Percentiles rank a stretch among this genome's conserved stretches.
phyloP scores from a whole-genome alignment of 2,329 filamentous ascomycete genomes.

The Pseudocercospora crystallina region DNA sequence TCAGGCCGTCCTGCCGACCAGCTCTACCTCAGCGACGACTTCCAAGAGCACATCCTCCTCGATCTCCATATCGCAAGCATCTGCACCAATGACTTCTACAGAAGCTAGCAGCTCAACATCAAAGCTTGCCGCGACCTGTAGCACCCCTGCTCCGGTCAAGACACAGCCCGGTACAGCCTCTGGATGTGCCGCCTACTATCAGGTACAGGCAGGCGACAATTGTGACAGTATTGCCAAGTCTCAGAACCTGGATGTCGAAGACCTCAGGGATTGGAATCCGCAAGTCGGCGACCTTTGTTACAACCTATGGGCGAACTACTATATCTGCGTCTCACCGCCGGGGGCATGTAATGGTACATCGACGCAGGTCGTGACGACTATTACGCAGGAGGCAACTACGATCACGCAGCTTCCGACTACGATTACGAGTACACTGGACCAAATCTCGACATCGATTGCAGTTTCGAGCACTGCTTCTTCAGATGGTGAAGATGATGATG shows the following conservation, averaged over 20 bases:
- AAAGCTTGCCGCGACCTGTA: too few species aligned
- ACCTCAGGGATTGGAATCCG: background rate
- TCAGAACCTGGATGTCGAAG: background rate
- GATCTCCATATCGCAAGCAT: too few species aligned
- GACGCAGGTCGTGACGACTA: too few species aligned
- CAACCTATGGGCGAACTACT: constrained; percentile 4
- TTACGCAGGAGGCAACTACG: too few species aligned
- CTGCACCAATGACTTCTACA: too few species aligned
- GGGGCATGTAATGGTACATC: background rate
- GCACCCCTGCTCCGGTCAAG: background rate
- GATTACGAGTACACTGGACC: too few species aligned
- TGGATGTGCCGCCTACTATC: background rate
- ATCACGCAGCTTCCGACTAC: too few species aligned
- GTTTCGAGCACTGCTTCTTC: background rate
- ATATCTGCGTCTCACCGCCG: background rate
- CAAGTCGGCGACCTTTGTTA: constrained; percentile 1
- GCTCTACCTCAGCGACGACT: too few species aligned
- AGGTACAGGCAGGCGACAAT: background rate
- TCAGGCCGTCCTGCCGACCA: too few species aligned
- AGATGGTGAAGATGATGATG: background rate
- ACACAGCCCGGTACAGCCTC: background rate
- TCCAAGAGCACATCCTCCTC: too few species aligned
- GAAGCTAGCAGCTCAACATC: too few species aligned
- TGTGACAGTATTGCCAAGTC: background rate
- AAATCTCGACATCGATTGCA: background rate